phyloP scores from a whole-genome alignment of 2,329 filamentous ascomycete genomes.

The Fusarium tjaetaba region DNA sequence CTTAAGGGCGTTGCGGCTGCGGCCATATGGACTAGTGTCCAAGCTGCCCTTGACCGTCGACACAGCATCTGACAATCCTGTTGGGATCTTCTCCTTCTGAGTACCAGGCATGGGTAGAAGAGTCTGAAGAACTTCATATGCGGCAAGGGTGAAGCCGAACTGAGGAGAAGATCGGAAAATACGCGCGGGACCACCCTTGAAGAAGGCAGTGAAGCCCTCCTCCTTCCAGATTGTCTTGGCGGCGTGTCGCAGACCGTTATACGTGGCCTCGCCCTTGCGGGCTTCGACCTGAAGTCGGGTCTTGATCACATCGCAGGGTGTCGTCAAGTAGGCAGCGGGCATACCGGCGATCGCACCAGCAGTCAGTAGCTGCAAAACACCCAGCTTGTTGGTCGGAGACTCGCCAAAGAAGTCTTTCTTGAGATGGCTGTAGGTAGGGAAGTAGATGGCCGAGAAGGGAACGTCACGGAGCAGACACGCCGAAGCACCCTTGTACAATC shows the following conservation, averaged over 20 bases:
- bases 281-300: conserved; percentile 97
- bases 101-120: conserved; percentile 77
- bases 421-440: conserved; percentile 94
- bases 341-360: conserved; percentile 95
- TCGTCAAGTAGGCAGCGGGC: conserved; percentile 93
- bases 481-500: conserved; percentile 95
- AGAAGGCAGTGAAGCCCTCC: conserved; percentile 96
- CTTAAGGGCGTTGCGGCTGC: conserved; percentile 91
- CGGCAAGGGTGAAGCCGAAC: conserved; percentile 96
- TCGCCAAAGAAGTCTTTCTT: conserved; percentile 97
- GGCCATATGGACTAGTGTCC: conserved; percentile 61
- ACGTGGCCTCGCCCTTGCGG: conserved; percentile 90
- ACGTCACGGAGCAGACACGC: conserved; percentile 96
- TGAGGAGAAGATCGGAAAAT: conserved; percentile 95
- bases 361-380: conserved; percentile 88
- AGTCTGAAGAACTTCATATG: conserved; percentile 91
- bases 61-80: conserved; percentile 70
- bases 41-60: conserved; percentile 52
- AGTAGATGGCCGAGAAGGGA: conserved; percentile 98
- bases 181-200: conserved; percentile 96
- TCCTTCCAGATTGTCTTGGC: conserved; percentile 86
- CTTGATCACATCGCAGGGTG: conserved; percentile 99
- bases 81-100: conserved; percentile 62
- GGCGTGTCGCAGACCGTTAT: conserved; percentile 87
- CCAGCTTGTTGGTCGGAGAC: conserved; percentile 84